Evolutionary conservation across 192 early-diverging fungal species (phyloP), one percentile per base, ranked within the genome.

Genomic region (Coemansia sp.): DNA sequence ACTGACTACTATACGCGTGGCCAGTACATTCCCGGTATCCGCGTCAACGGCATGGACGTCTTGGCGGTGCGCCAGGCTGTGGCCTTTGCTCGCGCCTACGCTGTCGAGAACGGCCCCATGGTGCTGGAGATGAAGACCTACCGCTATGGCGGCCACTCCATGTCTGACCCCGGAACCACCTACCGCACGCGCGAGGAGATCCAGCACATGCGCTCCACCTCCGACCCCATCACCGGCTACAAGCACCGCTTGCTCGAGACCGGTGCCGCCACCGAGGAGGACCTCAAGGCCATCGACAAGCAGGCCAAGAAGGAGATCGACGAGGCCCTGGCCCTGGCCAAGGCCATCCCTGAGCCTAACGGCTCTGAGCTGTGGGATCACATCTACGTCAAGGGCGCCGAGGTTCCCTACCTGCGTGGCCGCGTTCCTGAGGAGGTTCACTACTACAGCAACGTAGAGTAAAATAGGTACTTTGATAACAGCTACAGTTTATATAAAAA

Each of bases 161-260:
- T 99, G 97, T 99, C 96, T 65, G 96, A 99, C 84, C 97, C 96
- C 26, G 97, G 97, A 72, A 99, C 96, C 81, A 98, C 94, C 43
- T 99, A 99, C 92, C 92, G 97, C 72, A 96, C 95, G 64, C 94
- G 97, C 83, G 97, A 99, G 86, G 95, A 99, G 88, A 95, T 97
- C 68, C 94, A 97, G 85, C 89, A 99, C 80, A 99, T 99, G 96
- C 90, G 96, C 35, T 92, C 92, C 58, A 94, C 91, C 72, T 90
- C 89, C 73, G 95, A 97, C 80, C 92, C 94, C 60, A 97, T 99
- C 85, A 96, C 89, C 71, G 94, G 95, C 19, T 85, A 96, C 74
- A 95, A 95, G 87, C 87, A 92, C 72, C 85, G 91, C 14, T 80
- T 98, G 62, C 53, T 98, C 60, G 92, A 94, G 63, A 57, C 70